Base-by-base conservation (phyloP, 768 basidiomycete genomes). In the Tylopilus felleus region DNA sequence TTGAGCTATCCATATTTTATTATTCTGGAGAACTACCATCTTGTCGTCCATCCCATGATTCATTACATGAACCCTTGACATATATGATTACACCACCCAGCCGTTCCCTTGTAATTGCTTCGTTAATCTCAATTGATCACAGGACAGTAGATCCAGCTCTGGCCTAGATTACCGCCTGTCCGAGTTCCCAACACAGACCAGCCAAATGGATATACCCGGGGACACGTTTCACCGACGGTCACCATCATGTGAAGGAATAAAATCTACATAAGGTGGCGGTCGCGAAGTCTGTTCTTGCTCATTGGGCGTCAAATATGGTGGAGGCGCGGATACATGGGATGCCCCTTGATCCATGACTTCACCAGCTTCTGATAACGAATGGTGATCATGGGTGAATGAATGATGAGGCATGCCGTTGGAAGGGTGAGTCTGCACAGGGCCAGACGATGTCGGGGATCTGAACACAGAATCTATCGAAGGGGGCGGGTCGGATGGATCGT, bases 391-490 rank as follows among this genome's bases (percentile, higher is more conserved):
- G 58, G 62, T 47, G 64, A 70, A 60, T 71, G 77, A 44, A 31
- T 65, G 59, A 33, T 55, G 63, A 22, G 60, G 38, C 39, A 73
- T 71, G n/a, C 75, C 68, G 31, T 66, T 59, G 13, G 69, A 43
- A 14, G 66, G 42, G 45, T 56, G 60, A 21, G 52, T 23, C 46
- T 61, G 62, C 27, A 53, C 57, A 35, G 55, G 19, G 25, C 49
- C 63, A 55, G 57, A 60, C 46, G 49, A 68, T 13, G 48, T 58
- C 55, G 53, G 72, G 8, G 74, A 72, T 61, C 77, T 77, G 63
- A 86, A 90, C 46, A 84, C 86, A 9, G 88, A 90, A 69, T 93
- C 88, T 61, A 93, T 93, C 7, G 88, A 89, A 13, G 91, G 91
- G 5, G 91, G 91, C 21, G 90, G 91, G 66, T 93, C 91, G 2